Conservation (phyloP, 768 basidiomycete species). For the Macrolepiota fuliginosa region DNA sequence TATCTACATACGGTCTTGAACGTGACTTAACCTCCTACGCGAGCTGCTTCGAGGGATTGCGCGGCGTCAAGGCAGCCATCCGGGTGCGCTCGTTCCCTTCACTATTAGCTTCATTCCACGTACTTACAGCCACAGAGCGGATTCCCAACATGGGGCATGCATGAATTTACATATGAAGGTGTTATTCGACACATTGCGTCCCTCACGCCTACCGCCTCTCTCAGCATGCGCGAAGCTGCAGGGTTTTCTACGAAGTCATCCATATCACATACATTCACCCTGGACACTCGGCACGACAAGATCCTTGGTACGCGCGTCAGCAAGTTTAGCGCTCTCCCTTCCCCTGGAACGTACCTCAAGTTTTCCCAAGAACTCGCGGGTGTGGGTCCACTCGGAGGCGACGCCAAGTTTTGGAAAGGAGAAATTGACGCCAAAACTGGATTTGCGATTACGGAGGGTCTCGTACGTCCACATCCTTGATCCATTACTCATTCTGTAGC, state of each 20-base stretch:
- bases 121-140: constrained; percentile 31
- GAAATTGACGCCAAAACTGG: constrained; percentile 68
- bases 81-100: constrained; percentile 64
- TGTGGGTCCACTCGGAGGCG: constrained; percentile 56
- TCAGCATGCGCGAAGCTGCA: constrained; percentile 85
- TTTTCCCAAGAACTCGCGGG: constrained; percentile 73
- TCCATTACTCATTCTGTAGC: background rate
- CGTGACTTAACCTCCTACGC: constrained; percentile 80
- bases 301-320: constrained; percentile 49
- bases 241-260: constrained; percentile 82
- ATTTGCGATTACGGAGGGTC: constrained; percentile 51
- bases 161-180: constrained; percentile 86
- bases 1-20: constrained; percentile 72
- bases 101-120: background rate
- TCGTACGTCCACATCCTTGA: constrained; percentile 51
- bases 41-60: constrained; percentile 61
- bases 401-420: constrained; percentile 71
- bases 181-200: constrained; percentile 72
- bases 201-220: constrained; percentile 72
- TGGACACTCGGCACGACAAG: constrained; percentile 75
- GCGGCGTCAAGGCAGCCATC: constrained; percentile 64
- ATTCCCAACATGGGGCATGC: constrained; percentile 39
- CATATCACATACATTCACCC: constrained; percentile 70
- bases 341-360: constrained; percentile 56
- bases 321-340: background rate